Evolutionary conservation across 164 flowering plant species (phyloP), one percentile per base, ranked within the genome.

Genomic region (Cinnamomum chago): DNA sequence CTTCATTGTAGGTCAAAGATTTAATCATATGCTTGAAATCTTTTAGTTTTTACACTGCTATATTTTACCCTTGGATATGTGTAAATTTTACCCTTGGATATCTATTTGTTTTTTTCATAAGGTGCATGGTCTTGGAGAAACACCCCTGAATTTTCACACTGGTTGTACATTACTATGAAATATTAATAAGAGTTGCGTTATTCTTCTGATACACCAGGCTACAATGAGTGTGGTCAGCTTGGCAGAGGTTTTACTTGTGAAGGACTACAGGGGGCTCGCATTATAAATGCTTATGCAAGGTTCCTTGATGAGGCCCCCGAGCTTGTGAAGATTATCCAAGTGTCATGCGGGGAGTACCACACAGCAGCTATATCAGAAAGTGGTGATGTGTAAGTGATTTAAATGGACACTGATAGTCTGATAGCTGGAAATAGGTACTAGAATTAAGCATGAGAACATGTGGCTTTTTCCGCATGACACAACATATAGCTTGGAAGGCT

Each of bases 261-360:
- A 90, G 99, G 98, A 67, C 84, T 93, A 64, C 99, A 96, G 83
- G 89, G 90, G 82, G 89, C 98, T 83, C 91, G 91, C 72, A 68
- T 91, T 70, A 80, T 96, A 77, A 91, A 73, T 79, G 92, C 87
- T 64, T 96, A 83, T 83, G 91, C 91, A 25, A 93, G 81, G 77
- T 90, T 87, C 76, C 97, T 93, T 73, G 97, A 96, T 79, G 99
- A 96, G 78, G 89, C 98, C 85, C 97, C 98, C 71, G 99, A 93
- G 81, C 87, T 86, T 79, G 99, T 93, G 86, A 96, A 91, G 92
- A 94, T 93, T 80, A 76, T 71, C 70, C 90, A 87, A 79, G 91
- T 96, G 82, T 91, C 99, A 85, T 96, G 98, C 62, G 99, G 99
- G 84, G 99, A 96, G 90, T 93, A 93, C 89, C 99, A 96, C 83